These are phyloP conservation scores for Apiospora hydei DNA, from an alignment of 2,329 filamentous ascomycete species.

Conservation along the genomic window DNA sequence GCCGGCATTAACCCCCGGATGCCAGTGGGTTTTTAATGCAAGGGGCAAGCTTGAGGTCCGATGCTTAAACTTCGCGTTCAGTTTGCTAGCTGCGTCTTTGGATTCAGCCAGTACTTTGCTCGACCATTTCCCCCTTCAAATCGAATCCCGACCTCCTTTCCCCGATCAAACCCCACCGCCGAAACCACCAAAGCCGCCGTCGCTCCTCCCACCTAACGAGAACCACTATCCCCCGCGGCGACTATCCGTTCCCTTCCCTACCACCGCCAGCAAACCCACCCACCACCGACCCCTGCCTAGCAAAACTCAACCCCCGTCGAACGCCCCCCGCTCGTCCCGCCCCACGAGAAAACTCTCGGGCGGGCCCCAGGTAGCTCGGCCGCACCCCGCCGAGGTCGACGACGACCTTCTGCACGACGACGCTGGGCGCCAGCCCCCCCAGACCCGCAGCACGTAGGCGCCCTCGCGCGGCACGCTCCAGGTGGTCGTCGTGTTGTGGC, in stretches of 20 bases:
- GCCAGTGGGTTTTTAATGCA: background rate
- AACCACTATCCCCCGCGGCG: background rate
- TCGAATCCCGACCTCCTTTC: background rate
- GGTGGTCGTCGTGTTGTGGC: constrained; percentile 53
- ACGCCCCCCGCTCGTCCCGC: constrained; percentile 46
- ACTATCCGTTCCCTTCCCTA: background rate
- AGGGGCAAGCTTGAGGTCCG: background rate
- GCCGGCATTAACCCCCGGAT: background rate
- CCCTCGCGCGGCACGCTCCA: constrained; percentile 51
- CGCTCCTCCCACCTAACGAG: background rate
- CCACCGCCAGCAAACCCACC: background rate
- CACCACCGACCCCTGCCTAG: constrained; percentile 29
- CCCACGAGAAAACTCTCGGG: constrained; percentile 61
- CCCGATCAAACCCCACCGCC: background rate
- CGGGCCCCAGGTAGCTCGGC: constrained; percentile 62
- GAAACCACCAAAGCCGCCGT: background rate
- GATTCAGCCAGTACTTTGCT: background rate
- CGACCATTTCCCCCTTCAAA: too few relatives aligned
- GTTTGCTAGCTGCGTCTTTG: background rate
- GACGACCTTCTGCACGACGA: constrained; percentile 64
- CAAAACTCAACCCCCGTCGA: constrained; percentile 49
- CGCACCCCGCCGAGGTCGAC: constrained; percentile 62
- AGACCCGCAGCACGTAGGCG: constrained; percentile 57
- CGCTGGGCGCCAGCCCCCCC: constrained; percentile 58
- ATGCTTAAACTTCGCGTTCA: background rate